These are phyloP conservation scores for Benincasa hispida DNA, from an alignment of 306 rosid species.

Conservation along the genomic window DNA sequence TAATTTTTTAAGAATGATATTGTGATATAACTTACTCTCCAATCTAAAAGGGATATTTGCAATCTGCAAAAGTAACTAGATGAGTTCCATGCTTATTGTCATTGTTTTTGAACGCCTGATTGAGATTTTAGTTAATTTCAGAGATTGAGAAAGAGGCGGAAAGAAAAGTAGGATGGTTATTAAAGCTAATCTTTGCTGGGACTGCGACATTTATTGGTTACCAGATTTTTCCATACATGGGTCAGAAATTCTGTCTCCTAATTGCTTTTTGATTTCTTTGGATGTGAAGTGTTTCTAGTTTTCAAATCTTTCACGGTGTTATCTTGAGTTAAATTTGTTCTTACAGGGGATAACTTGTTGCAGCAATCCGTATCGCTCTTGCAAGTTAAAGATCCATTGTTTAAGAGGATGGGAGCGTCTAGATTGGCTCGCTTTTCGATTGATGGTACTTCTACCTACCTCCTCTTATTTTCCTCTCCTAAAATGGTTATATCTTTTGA, in stretches of 20 bases:
- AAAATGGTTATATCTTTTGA: not conserved
- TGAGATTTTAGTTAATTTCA: constrained; percentile 21
- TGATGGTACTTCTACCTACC: constrained; percentile 41
- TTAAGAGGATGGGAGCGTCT: constrained; percentile 93
- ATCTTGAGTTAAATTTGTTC: not conserved
- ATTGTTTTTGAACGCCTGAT: not conserved
- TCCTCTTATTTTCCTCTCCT: not conserved
- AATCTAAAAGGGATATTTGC: not conserved
- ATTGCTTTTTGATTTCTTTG: not conserved
- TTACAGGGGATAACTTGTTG: constrained; percentile 72
- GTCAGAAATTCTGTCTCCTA: constrained; percentile 15
- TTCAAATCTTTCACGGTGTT: not conserved
- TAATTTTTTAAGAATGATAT: not conserved
- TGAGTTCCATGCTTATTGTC: not conserved
- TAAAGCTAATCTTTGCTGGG: constrained; percentile 69
- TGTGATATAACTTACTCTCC: not conserved
- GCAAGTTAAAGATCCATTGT: constrained; percentile 82
- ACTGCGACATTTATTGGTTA: constrained; percentile 54
- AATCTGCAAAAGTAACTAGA: not conserved
- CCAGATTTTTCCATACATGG: constrained; percentile 86
- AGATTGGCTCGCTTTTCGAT: constrained; percentile 71
- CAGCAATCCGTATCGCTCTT: constrained; percentile 85
- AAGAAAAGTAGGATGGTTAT: constrained; percentile 70
- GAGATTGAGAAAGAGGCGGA: constrained; percentile 81
- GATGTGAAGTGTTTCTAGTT: not conserved